Base-by-base conservation (phyloP, 495 filamentous ascomycete genomes). In the Talaromyces trachyspermus region DNA sequence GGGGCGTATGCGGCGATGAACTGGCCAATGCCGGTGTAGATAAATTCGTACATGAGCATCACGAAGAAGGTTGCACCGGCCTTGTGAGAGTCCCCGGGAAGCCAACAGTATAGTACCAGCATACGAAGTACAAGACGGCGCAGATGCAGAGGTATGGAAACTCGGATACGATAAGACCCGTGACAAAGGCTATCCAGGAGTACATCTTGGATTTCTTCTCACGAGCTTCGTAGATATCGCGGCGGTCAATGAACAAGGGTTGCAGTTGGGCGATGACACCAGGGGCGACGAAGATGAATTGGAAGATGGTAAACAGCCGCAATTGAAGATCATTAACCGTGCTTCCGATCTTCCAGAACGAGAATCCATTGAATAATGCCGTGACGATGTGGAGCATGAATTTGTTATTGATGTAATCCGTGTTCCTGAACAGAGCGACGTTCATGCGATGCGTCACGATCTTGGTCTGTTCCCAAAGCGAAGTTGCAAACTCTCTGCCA, bases 361-460 rank as follows among this genome's bases (percentile, higher is more conserved):
- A 65, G 39, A 72, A 70, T 2, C 68, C 66, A 36, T 69, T 72
- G 37, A 70, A 57, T 2, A 70, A 46, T 15, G 66, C 63, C 1
- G 57, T 62, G 2, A 59, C 54, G 15, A 71, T 60, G 36, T 66
- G 64, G 5, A 65, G 45, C 2, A 54, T 51, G 38, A 85, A 62
- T 57, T 84, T 85, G 48, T 78, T 80, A 58, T 79, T 81, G 39
- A 80, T 59, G 62, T 90, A 87, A 52, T 73, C 77, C 48, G 75
- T 66, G 55, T 77, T 64, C 43, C 83, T 72, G 75, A 71, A 85
- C 48, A 83, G 71, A 23, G 80, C 67, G 0, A 66, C 64, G 53
- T 76, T 82, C 36, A 77, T 75, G 4, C 82, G 74, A 41, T 74
- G 66, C 12, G 75, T 75, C 2, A 85, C 68, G 50, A 78, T 59